These are phyloP conservation scores for Cyclanthera cordifolia DNA, from an alignment of 306 rosid species.

Conservation along the genomic window DNA sequence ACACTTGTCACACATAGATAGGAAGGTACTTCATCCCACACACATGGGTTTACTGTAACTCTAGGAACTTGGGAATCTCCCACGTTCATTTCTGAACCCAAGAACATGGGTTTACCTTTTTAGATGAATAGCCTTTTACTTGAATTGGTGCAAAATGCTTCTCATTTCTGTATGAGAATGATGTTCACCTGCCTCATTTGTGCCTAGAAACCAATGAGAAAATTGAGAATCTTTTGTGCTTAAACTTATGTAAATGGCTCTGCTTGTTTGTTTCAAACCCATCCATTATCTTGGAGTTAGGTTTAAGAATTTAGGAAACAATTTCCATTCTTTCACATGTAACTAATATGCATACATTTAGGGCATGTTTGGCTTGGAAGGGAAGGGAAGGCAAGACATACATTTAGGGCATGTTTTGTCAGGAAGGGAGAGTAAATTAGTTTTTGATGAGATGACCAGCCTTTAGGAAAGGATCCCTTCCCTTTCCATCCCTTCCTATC, in stretches of 20 bases:
- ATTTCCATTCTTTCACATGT: not conserved
- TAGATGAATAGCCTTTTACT: not conserved
- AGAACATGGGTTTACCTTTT: constrained; percentile 7
- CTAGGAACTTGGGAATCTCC: not conserved
- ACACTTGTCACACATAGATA: not conserved
- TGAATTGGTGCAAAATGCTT: not conserved
- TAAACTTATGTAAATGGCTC: not conserved
- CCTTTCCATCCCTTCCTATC: too few relatives aligned
- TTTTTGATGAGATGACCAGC: too few relatives aligned
- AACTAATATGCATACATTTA: too few relatives aligned
- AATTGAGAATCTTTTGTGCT: not conserved
- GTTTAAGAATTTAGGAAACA: not conserved
- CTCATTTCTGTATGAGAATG: not conserved
- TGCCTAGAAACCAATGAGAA: not conserved
- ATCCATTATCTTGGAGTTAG: not conserved
- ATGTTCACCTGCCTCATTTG: not conserved
- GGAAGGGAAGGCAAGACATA: too few relatives aligned
- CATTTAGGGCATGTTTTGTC: too few relatives aligned
- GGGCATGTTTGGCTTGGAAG: too few relatives aligned
- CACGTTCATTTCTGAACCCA: not conserved
- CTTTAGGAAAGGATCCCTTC: too few relatives aligned
- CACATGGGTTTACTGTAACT: constrained; percentile 1
- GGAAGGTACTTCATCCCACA: not conserved
- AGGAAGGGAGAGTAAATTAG: too few relatives aligned
- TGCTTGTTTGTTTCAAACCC: not conserved